A percentile compares a stretch with the other conserved stretches of the same genome.
Evolutionary conservation across 371 early-diverging fungal species (phyloP).

Genomic region (Saksenaea vasiformis): DNA sequence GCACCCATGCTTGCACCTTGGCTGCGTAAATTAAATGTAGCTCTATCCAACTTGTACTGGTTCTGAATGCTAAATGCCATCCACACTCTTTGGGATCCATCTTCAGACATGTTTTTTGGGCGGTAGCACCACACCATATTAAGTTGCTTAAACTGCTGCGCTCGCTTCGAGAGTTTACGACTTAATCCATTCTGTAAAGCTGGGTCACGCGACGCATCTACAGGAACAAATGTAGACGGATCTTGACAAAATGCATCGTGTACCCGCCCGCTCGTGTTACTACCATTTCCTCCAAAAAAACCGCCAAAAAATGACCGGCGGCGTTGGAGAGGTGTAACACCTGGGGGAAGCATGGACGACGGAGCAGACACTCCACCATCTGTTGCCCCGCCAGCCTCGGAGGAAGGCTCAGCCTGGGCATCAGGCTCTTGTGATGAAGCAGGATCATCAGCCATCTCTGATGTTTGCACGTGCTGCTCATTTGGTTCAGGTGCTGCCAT

Average conservation of each 20-base stretch:
- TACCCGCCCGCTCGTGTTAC: background rate
- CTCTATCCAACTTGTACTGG: slow-evolving; percentile 19
- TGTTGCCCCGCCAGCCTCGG: background rate
- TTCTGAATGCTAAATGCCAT: slow-evolving; percentile 20
- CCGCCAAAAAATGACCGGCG: background rate
- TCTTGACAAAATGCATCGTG: background rate
- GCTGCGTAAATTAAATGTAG: background rate
- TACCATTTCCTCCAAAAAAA: background rate
- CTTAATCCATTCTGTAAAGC: background rate
- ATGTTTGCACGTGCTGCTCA: background rate
- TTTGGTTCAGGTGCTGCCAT: background rate
- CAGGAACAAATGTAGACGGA: background rate
- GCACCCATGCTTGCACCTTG: background rate
- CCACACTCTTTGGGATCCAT: slow-evolving; percentile 14
- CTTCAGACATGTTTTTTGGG: slow-evolving; percentile 1
- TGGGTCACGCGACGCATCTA: background rate
- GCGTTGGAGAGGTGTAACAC: background rate
- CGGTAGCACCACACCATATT: slow-evolving; percentile 24
- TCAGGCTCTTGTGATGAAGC: background rate
- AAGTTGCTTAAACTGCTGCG: slow-evolving; percentile 14
- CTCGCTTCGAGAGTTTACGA: slow-evolving; percentile 13
- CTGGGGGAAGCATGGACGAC: background rate
- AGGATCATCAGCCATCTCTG: background rate
- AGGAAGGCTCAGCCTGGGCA: background rate
- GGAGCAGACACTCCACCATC: background rate